Percentiles rank a stretch among this genome's conserved stretches.
Conservation (phyloP, 768 basidiomycete genomes). For the Podaxis sp. region DNA sequence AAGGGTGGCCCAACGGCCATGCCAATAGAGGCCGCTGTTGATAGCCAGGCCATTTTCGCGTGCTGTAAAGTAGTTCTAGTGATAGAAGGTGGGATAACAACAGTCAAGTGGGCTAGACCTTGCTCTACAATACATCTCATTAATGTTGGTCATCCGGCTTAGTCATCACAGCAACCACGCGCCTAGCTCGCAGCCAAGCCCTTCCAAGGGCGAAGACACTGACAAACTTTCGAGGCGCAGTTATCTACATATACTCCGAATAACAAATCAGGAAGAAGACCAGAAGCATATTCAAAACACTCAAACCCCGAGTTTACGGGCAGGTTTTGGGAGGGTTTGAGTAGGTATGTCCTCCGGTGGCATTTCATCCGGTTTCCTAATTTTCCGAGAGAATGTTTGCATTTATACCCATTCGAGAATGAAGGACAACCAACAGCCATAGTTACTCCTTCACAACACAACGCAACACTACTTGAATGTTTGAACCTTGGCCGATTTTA, state of each 20-base stretch:
- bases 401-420: neutral
- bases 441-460: neutral
- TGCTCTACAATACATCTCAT: neutral
- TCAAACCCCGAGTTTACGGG: too few species aligned
- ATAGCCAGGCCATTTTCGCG: constrained; percentile 52
- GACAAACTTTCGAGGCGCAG: too few species aligned
- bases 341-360: neutral
- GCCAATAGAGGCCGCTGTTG: constrained; percentile 62
- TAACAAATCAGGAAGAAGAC: too few species aligned
- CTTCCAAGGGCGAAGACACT: too few species aligned
- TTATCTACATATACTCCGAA: too few species aligned
- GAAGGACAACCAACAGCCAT: neutral
- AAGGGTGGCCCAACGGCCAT: constrained; percentile 86
- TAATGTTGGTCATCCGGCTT: neutral
- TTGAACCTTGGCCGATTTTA: too few species aligned
- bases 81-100: neutral
- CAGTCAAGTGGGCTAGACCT: neutral
- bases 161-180: neutral
- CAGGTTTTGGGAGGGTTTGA: neutral
- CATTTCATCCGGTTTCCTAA: neutral
- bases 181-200: too few species aligned
- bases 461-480: neutral
- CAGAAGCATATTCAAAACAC: too few species aligned
- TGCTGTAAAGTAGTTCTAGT: constrained; percentile 1
- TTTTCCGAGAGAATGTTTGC: neutral